Base-by-base conservation (phyloP, 257 asterid species). In the Petrea volubilis region DNA sequence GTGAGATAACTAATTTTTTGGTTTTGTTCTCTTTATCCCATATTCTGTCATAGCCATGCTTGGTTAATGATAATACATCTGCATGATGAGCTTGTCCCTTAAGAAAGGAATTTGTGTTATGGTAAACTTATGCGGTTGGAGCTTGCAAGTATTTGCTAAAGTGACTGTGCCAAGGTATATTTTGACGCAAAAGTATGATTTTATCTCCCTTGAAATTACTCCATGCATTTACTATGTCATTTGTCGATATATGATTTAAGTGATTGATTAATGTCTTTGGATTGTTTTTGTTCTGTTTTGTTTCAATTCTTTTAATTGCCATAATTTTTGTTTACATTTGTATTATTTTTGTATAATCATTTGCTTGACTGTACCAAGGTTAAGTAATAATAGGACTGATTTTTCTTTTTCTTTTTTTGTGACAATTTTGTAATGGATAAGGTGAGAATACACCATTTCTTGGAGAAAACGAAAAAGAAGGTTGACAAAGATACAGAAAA, bases 371-470 rank as follows among this genome's bases (percentile, higher is more conserved):
- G 15, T 71, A 57, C 66, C 18, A 55, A 33, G 63, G 61, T 21
- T 20, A 47, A 50, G 59, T 50, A 69, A 28, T 59, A 47, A 6
- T 59, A 38, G 33, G 31, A 61, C 68, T 77, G 64, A 77, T 46
- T 70, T 17, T 63, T 2, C 6, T 2, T 38, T 8, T 8, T 38
- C 3, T 33, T 33, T 33, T 38, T n/a, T n/a, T n/a, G n/a, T 68
- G 13, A 67, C 33, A 36, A 49, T 72, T 75, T 76, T 53, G 51
- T 74, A 36, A 58, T 70, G 20, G 52, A 61, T 52, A 80, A 93
- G 98, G 91, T 88, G 78, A 94, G 87, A 82, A 89, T 94, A 77
- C 88, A 84, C 67, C 78, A 76, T 20, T 77, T 91, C 81, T 78
- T 94, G 70, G 92, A 89, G 93, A 86, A 82, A 63, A 81, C 89